Conservation (phyloP, 345 rosid species). For the Schrenkiella parvula region DNA sequence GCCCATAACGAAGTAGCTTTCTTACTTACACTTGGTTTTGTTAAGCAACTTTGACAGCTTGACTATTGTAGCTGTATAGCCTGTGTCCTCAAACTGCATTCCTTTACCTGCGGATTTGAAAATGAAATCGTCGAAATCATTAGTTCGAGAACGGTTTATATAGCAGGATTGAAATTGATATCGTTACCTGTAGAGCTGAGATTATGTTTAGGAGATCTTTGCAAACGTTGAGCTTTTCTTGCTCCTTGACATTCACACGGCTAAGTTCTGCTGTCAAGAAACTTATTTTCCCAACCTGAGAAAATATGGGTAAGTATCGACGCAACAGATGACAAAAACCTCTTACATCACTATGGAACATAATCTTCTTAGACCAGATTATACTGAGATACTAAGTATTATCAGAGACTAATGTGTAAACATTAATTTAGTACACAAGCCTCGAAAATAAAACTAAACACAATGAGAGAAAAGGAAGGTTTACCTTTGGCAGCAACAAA, state of each 20-base stretch:
- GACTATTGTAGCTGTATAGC: slow-evolving; percentile 41
- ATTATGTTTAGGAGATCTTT: slow-evolving; percentile 49
- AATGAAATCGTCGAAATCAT: not conserved
- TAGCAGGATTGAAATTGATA: not conserved
- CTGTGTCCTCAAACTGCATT: slow-evolving; percentile 64
- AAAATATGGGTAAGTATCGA: not conserved
- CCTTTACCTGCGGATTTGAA: slow-evolving; percentile 49
- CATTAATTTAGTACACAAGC: too few relatives aligned
- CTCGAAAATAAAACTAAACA: too few relatives aligned
- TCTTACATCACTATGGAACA: too few relatives aligned
- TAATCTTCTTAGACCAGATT: not conserved
- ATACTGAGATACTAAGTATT: too few relatives aligned
- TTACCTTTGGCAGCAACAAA: slow-evolving; percentile 63
- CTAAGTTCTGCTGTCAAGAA: slow-evolving; percentile 53
- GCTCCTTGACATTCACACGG: slow-evolving; percentile 48
- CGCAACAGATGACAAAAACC: not conserved
- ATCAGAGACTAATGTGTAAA: not conserved
- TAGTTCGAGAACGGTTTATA: not conserved
- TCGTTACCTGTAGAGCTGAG: slow-evolving; percentile 60
- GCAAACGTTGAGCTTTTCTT: slow-evolving; percentile 51
- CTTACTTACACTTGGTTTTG: slow-evolving; percentile 28
- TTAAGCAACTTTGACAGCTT: slow-evolving; percentile 31
- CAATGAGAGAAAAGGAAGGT: not conserved
- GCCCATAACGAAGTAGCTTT: not conserved
- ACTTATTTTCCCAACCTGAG: slow-evolving; percentile 54